These are phyloP conservation scores for Botryotinia calthae DNA, from an alignment of 2,329 filamentous ascomycete genomes.

Conservation along the genomic window DNA sequence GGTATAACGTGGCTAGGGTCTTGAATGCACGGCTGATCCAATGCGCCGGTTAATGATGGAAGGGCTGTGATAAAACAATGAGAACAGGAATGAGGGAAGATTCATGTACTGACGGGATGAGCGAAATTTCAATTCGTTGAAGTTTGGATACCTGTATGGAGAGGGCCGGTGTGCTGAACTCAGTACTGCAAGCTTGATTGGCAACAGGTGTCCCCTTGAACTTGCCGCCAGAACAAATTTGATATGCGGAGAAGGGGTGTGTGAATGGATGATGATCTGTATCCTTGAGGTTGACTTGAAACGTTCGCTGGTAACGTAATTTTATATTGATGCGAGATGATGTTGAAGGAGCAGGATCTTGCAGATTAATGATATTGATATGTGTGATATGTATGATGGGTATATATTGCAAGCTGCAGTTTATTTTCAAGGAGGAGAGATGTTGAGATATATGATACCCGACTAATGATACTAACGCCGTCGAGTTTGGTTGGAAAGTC, in stretches of 20 bases:
- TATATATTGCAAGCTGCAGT: conserved; percentile 14
- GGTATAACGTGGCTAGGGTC: conserved; percentile 23
- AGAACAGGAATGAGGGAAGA: not conserved
- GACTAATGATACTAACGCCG: conserved; percentile 21
- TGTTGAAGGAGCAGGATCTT: conserved; percentile 16
- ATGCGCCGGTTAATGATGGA: conserved; percentile 23
- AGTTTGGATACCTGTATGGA: not conserved
- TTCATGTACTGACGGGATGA: conserved; percentile 18
- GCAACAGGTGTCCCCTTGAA: not conserved
- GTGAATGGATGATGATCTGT: not conserved
- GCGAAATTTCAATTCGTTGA: not conserved
- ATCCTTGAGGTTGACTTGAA: conserved; percentile 3
- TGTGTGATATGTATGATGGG: not conserved
- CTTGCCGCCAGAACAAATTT: not conserved
- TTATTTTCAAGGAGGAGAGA: not conserved
- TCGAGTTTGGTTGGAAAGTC: conserved; percentile 20
- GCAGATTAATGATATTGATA: conserved; percentile 13
- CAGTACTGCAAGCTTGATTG: conserved; percentile 1
- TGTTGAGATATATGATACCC: conserved; percentile 23
- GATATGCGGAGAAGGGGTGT: not conserved
- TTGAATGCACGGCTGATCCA: conserved; percentile 24
- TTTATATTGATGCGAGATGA: conserved; percentile 13
- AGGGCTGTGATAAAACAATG: not conserved
- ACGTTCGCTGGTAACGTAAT: conserved; percentile 17
- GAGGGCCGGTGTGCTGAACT: not conserved